Evolutionary conservation across 1,139 yeast genomes (phyloP), one percentile per base, ranked within the genome.

Genomic region (Suhomyces anneliseae): DNA sequence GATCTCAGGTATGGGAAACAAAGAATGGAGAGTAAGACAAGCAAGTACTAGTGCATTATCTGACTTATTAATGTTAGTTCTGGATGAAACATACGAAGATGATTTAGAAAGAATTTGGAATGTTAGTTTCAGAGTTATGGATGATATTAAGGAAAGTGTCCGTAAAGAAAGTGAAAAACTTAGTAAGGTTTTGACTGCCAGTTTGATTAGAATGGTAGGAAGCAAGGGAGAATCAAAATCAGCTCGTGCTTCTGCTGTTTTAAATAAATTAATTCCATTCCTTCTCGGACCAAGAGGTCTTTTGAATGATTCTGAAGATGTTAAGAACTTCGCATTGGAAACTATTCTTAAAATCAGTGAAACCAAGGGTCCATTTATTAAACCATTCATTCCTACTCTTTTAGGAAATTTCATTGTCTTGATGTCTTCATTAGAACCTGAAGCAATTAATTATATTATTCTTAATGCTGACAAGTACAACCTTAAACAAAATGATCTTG

Each of bases 71-170:
- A 88, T 85, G 54, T 78, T 83, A 7, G 75, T 79, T 33, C 76
- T 83, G 1, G 62, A 81, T 38, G 81, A 76, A 10, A 68, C 64
- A 8, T 87, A 86, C 56, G 83, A 82, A 42, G 58, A 64, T 7
- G 61, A 70, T 14, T 63, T 89, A 46, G 87, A 87, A 49, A 82
- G 81, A 6, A 82, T 93, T 33, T 92, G 97, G 98, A 75, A 78
- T 6, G 84, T 88, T 88, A 83, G 95, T 46, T 92, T 93, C 69
- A 78, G 99, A 59, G 81, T 82, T 0, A 82, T 92, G 79, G 99
- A 93, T 67, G 99, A 93, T 68, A 90, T 93, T 49, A 93, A 93
- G 62, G 97, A 90, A 42, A 88, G 95, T 68, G 98, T 93, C 5
- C 76, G 98, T 42, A 81, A 81, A 48, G 95, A 90, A 45, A 98